Evolutionary conservation across 192 early-diverging fungal species (phyloP), one percentile per base, ranked within the genome.

Genomic region (Lunasporangiospora selenospora): DNA sequence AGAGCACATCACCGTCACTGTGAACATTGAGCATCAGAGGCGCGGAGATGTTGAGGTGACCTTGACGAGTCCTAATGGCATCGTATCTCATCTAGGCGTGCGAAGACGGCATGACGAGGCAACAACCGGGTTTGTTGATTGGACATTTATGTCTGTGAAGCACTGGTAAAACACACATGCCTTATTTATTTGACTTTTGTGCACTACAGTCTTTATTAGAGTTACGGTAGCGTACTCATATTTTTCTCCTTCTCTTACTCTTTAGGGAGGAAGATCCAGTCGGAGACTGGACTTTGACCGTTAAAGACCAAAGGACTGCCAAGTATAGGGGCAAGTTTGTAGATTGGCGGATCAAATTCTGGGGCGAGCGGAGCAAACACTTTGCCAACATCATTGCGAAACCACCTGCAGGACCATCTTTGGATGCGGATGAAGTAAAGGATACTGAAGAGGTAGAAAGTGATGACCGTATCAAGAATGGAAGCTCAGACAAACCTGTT

Each of bases 141-240:
- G 97, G 97, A 95, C 92, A 27, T 93, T 98, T 58, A 96, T 95
- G 93, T 90, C 83, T 29, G 95, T 99, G 36, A 92, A 91, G 76
- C 97, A 99, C 59, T 99, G 97, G 93, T 94, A 80, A 59, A 77
- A 67, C 26, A 18, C 50, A 4, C 37, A 44, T 39, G 10, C 21
- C 16, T 30, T 19, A 36, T 19, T 34, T 18, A n/a, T 21, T 6
- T 24, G 43, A 10, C 3, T 4, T 56, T 11, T 34, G 4, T 26
- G 38, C 18, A 38, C 24, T 12, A 30, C 26, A 9, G 13, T 32
- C 64, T 29, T 26, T 30, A 8, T 33, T 43, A 5, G 39, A 37
- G 40, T 15, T 21, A 19, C 12, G 16, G 7, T 31, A 34, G 23
- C 0, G 31, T 42, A 51, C 6, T 26, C 24, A 12, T n/a, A 36